Evolutionary conservation across 2,329 filamentous ascomycete species (phyloP), one percentile per base, ranked within the genome.

Genomic region (Cytospora schulzeri): DNA sequence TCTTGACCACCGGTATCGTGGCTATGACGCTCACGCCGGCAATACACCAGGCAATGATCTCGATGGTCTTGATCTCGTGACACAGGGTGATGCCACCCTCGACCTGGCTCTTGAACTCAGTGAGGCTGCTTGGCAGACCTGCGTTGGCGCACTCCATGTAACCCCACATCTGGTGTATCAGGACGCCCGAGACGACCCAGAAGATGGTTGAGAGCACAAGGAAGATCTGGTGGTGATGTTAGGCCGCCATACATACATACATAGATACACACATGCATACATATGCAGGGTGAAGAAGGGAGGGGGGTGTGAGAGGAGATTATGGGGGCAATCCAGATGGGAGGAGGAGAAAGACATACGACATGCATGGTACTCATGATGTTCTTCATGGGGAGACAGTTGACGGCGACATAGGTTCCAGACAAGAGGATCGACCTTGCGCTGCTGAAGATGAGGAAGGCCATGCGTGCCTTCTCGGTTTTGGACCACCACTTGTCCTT

Each of bases 1-100:
- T 57, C 62, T 60, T 64, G 24, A 64, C 62, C 8, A 64, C 62
- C 4, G 62, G 62, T 28, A 64, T 64, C 17, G 62, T 61, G 15
- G 62, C 62, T 29, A 64, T 6, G n/a, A 64, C 57, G 45, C 57
- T 61, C n/a, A 64, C 48, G 11, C 28, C 62, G 17, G 62, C 62
- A 22, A 64, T 64, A 22, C 24, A 17, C 62, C 62, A 64, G 1
- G 62, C 62, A 6, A 64, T 56, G 33, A 64, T 64, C 51, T 64
- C 62, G 12, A 64, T 64, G 45, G 56, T 64, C 57, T 64, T 64
- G 62, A 64, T 64, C 57, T 64, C 62, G 29, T 64, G 62, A 29
- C 62, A 64, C 28, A 64, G 57, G 26, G 38, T 61, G 41, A 64
- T n/a, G 9, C 62, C 62, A n/a, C 62, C 57, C 31, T 41, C 17